Percentiles rank a stretch among this genome's conserved stretches.
These are phyloP conservation scores for Torrubiella hemipterigena DNA, from an alignment of 2,329 filamentous ascomycete species.

Conservation along the genomic window DNA sequence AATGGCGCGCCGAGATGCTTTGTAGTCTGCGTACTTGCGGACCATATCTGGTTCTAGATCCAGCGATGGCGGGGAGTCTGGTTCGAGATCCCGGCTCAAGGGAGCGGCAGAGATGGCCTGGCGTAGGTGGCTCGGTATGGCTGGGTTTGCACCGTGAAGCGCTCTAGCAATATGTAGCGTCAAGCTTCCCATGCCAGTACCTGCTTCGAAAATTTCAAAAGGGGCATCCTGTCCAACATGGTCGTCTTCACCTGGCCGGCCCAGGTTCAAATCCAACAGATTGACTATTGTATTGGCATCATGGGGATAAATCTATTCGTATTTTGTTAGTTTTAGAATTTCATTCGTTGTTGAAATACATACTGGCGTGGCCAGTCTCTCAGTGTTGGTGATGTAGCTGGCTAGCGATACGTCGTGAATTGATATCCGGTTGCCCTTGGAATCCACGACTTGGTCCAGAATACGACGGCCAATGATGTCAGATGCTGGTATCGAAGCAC, in stretches of 20 bases:
- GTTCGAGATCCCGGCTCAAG: constrained; percentile 8
- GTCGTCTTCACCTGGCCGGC: constrained; percentile 22
- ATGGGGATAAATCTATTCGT: constrained; percentile 46
- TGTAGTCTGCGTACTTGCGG: constrained; percentile 30
- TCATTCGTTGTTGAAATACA: background rate
- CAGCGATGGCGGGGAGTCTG: constrained; percentile 9
- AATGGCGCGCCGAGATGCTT: constrained; percentile 48
- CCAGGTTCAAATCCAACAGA: constrained; percentile 61
- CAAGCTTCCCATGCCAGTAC: constrained; percentile 72
- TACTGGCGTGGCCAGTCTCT: constrained; percentile 60
- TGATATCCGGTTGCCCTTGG: constrained; percentile 35
- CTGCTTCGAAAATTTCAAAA: constrained; percentile 71
- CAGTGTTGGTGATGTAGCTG: constrained; percentile 58
- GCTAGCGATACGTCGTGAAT: constrained; percentile 56
- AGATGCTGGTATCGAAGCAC: constrained; percentile 33
- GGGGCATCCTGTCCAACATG: constrained; percentile 25
- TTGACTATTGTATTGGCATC: constrained; percentile 67
- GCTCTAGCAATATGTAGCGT: constrained; percentile 66
- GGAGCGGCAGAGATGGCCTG: constrained; percentile 13
- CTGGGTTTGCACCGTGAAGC: constrained; percentile 60
- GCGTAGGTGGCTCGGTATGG: constrained; percentile 16
- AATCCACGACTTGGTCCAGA: constrained; percentile 46
- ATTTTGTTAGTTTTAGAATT: background rate
- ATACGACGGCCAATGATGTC: constrained; percentile 52
- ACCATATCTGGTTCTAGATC: constrained; percentile 12